Base-by-base conservation (phyloP, 805 yeast species). In the Candida maltosa region DNA sequence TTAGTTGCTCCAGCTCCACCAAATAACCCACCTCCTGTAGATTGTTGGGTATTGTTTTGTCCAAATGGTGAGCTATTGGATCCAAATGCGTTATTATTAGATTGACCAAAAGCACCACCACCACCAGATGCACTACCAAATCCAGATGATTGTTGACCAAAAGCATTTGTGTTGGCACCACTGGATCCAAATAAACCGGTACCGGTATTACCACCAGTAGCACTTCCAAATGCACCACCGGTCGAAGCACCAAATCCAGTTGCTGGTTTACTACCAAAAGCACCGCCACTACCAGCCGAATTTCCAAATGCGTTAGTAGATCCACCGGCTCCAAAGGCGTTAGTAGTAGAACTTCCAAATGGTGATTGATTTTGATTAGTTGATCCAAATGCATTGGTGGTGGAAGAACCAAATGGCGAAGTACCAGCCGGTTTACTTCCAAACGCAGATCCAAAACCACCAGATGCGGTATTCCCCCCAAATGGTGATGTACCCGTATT, bases 31-130 rank as follows among this genome's bases (percentile, higher is more conserved):
- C 43, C 25, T 30, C 7, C 10, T 21, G 23, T 10, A 21, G 9
- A 7, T 21, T 7, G 7, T 21, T 21, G 23, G 10, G 23, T 21
- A 21, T 39, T 19, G 51, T 23, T 12, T 29, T 20, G 56, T 36
- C 70, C 54, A 45, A 51, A 60, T 26, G 52, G 58, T 17, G 58
- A 44, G 48, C 55, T 46, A 20, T 30, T 51, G 21, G 35, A 41
- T 5, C 40, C 16, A 31, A 22, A 20, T 26, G 50, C 54, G 16
- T 48, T 49, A 16, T 56, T 56, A 35, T 46, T 48, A 20, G 45
- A 46, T 23, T 14, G 19, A 7, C 76, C 75, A 47, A 71, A 70
- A 19, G 69, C 39, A 65, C 59, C 60, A 11, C 55, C 47, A 27
- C 44, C 36, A 24, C 32, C 23, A 14, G 35, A 21, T 12, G 37